Evolutionary conservation across 2,329 filamentous ascomycete species (phyloP).

Genomic region (Talaromyces funiculosus): DNA sequence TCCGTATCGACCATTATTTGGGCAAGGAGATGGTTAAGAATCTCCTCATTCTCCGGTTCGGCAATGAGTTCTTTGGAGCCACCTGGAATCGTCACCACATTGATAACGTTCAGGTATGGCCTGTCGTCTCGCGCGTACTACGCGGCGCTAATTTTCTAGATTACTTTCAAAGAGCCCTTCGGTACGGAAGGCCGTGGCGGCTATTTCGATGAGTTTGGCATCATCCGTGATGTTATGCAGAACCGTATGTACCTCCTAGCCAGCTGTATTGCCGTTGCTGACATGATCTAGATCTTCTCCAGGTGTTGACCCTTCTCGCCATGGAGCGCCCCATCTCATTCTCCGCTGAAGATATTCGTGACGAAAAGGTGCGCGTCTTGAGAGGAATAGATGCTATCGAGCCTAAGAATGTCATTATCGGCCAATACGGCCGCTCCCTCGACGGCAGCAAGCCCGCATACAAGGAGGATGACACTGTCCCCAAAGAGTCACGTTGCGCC

Average conservation of each 20-base stretch:
- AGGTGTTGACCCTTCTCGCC: constrained; percentile 89
- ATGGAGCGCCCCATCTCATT: constrained; percentile 99
- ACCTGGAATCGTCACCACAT: constrained; percentile 99
- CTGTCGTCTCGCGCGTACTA: not conserved
- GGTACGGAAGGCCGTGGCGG: constrained; percentile 96
- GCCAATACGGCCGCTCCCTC: constrained; percentile 93
- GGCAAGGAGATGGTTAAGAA: constrained; percentile 99
- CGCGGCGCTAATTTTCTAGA: constrained; percentile 41
- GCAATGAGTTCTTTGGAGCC: constrained; percentile 96
- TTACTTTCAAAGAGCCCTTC: constrained; percentile 99
- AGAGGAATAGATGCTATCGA: constrained; percentile 90
- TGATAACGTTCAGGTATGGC: constrained; percentile 77
- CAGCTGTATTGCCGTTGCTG: not conserved
- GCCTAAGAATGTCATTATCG: constrained; percentile 99
- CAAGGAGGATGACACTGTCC: constrained; percentile 97
- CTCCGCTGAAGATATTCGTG: constrained; percentile 94
- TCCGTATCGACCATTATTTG: constrained; percentile 98
- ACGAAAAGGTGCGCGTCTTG: constrained; percentile 94
- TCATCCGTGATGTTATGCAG: constrained; percentile 99
- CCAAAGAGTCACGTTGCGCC: constrained; percentile 93
- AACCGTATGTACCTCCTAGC: constrained; percentile 57
- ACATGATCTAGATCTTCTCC: constrained; percentile 63
- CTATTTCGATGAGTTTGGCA: constrained; percentile 99
- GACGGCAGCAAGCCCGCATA: constrained; percentile 96
- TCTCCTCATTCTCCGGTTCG: constrained; percentile 94